Base-by-base conservation (phyloP, 805 yeast genomes). In the Metschnikowia anglica region DNA sequence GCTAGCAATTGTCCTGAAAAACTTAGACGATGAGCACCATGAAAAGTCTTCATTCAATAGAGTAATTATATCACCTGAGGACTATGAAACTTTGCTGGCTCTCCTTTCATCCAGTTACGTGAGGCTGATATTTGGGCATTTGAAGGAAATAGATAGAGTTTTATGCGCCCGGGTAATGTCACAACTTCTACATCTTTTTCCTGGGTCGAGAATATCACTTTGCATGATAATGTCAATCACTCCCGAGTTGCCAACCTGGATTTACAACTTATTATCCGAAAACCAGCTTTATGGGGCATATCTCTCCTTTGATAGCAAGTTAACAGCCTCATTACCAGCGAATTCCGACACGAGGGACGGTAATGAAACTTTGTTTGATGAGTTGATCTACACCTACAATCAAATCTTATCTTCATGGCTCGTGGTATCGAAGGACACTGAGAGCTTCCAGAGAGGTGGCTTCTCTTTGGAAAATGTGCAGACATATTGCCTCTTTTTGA, bases 371-470 rank as follows among this genome's bases (percentile, higher is more conserved):
- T 36, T 35, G 2, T 70, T 70, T 39, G 68, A 72, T 69, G 59
- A 60, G 24, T 47, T 57, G 5, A 56, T 84, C 2, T 69, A 65
- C 33, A 56, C 82, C 0, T 76, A 81, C 46, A 70, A 83, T 44
- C 88, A 85, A 49, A 55, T 84, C 8, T 74, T 80, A 46, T 79
- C 88, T 1, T 83, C 81, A 53, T 77, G 85, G 77, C 61, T 85
- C 31, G 73, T 79, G 19, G 79, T 85, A 7, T 75, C 86, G 2
- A 83, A 79, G 49, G 95, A 86, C 55, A 62, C 67, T 9, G 90
- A 82, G 50, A 62, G 82, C 35, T 73, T 76, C 42, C 60, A 58
- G 9, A 64, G 60, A 5, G 72, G 72, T 16, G 67, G 77, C 25
- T 59, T 81, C 12, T 52, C 62, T 5, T 49, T 56, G 39, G 66